These are phyloP conservation scores for Cystobasidium tubakii DNA, from an alignment of 768 basidiomycete species.

Conservation along the genomic window DNA sequence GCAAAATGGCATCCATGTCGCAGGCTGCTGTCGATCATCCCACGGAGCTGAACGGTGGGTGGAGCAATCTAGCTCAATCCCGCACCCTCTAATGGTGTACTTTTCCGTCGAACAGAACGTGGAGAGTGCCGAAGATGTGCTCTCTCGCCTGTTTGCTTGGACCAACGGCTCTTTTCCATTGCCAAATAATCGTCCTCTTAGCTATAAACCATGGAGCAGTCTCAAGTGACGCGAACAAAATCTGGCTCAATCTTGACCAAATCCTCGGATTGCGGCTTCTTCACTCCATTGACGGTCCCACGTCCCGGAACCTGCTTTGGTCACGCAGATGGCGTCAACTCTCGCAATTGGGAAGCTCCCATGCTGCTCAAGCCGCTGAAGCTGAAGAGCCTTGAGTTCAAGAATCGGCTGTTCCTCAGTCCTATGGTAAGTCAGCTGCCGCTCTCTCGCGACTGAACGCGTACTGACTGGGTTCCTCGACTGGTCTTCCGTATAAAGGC, in stretches of 20 bases:
- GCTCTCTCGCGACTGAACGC: neutral
- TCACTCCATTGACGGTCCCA: neutral
- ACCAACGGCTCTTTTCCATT: too few species aligned
- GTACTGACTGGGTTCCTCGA: neutral
- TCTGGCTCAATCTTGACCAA: slow-evolving; percentile 1
- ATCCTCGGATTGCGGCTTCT: slow-evolving; percentile 1
- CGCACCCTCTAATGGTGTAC: too few species aligned
- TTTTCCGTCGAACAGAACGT: too few species aligned
- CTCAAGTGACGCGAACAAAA: neutral
- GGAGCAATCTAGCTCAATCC: too few species aligned
- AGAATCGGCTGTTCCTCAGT: slow-evolving; percentile 61
- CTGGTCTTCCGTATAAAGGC: too few species aligned
- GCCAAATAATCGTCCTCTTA: too few species aligned
- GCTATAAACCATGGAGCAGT: neutral
- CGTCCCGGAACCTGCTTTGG: neutral
- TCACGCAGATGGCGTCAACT: neutral
- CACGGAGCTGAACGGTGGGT: too few species aligned
- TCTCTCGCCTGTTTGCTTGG: too few species aligned
- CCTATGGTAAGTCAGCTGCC: slow-evolving; percentile 11
- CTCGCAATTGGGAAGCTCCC: slow-evolving; percentile 48
- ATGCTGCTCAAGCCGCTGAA: slow-evolving; percentile 63
- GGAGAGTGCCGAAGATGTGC: too few species aligned
- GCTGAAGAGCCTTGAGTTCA: slow-evolving; percentile 61
- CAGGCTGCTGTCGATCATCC: too few species aligned
- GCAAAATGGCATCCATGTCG: too few species aligned